phyloP scores from a whole-genome alignment of 2,329 filamentous ascomycete genomes.

The Nemania sp. region DNA sequence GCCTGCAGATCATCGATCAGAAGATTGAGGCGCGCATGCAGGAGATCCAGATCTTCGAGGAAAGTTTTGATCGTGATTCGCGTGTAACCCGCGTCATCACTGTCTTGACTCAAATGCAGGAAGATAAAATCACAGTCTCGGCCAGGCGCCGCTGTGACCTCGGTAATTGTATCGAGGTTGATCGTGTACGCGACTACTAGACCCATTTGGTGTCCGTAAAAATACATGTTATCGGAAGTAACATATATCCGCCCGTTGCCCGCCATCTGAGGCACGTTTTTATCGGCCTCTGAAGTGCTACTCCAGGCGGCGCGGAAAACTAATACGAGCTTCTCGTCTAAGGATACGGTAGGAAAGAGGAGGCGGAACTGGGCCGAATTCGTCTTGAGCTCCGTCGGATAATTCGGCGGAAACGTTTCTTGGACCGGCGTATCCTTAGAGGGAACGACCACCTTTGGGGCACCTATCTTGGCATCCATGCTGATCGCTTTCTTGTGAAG shows the following conservation, averaged over 20 bases:
- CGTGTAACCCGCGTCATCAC: constrained; percentile 65
- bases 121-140: constrained; percentile 93
- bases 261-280: constrained; percentile 56
- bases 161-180: constrained; percentile 74
- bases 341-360: constrained; percentile 79
- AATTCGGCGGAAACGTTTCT: constrained; percentile 71
- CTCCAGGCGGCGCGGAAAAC: constrained; percentile 92
- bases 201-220: constrained; percentile 94
- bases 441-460: constrained; percentile 34
- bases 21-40: constrained; percentile 83
- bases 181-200: constrained; percentile 83
- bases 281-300: constrained; percentile 52
- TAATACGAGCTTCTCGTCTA: constrained; percentile 80
- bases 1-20: constrained; percentile 79
- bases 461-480: constrained; percentile 43
- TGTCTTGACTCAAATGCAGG: constrained; percentile 70
- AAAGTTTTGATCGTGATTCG: constrained; percentile 90
- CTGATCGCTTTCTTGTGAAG: constrained; percentile 51
- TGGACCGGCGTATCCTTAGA: constrained; percentile 40
- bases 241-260: constrained; percentile 80
- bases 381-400: constrained; percentile 78
- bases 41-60: constrained; percentile 79
- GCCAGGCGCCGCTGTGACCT: constrained; percentile 87
- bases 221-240: constrained; percentile 85
- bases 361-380: constrained; percentile 94